Evolutionary conservation across 805 yeast species (phyloP).

Genomic region (Schwanniomyces occidentalis): DNA sequence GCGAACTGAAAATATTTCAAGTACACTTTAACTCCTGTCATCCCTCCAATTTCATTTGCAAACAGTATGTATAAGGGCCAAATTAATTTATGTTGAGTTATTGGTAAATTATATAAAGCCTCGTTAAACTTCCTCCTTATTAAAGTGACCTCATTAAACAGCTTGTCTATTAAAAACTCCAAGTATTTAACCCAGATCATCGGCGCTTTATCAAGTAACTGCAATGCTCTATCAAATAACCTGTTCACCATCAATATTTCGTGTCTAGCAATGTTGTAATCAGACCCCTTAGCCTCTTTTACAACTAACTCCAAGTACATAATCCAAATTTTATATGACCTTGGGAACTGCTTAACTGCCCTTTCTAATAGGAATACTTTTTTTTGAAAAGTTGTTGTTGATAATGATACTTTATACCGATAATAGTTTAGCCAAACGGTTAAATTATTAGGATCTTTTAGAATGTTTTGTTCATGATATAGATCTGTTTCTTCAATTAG

Average conservation of each 20-base stretch:
- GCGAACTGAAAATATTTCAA: slow-evolving; percentile 29
- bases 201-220: slow-evolving; percentile 44
- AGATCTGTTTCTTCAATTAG: slow-evolving; percentile 27
- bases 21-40: slow-evolving; percentile 32
- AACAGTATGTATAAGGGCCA: slow-evolving; percentile 55
- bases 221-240: slow-evolving; percentile 50
- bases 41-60: slow-evolving; percentile 49
- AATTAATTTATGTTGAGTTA: slow-evolving; percentile 45
- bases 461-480: slow-evolving; percentile 34
- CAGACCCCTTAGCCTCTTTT: slow-evolving; percentile 22
- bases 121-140: slow-evolving; percentile 49
- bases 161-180: slow-evolving; percentile 37
- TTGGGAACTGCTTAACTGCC: slow-evolving; percentile 44
- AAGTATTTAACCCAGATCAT: slow-evolving; percentile 55
- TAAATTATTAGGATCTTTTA: slow-evolving; percentile 32
- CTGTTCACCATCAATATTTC: slow-evolving; percentile 38
- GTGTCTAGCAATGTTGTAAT: slow-evolving; percentile 23
- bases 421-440: slow-evolving; percentile 49
- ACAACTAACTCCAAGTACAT: slow-evolving; percentile 45
- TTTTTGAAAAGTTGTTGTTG: slow-evolving; percentile 23
- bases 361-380: slow-evolving; percentile 52
- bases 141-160: slow-evolving; percentile 28
- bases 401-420: slow-evolving; percentile 25
- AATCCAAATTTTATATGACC: slow-evolving; percentile 58
- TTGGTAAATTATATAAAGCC: slow-evolving; percentile 49